Percentiles rank a stretch among this genome's conserved stretches.
phyloP scores from a whole-genome alignment of 164 flowering plant genomes.

The Dillenia suffruticosa region DNA sequence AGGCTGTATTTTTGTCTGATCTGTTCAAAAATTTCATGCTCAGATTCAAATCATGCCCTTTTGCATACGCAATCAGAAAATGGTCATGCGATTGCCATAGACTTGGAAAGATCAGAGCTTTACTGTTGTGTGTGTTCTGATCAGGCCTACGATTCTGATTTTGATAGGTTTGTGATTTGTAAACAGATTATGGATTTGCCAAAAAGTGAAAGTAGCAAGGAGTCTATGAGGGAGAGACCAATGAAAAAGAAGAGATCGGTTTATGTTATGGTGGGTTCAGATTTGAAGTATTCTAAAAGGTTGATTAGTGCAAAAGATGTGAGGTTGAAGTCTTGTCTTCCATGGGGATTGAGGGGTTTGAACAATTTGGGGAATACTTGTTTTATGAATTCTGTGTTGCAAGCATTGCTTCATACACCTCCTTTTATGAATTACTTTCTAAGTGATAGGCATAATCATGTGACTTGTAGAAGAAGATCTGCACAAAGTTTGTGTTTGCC shows the following conservation, averaged over 20 bases:
- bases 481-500: conserved; percentile 38
- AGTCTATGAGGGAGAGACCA: conserved; percentile 23
- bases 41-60: conserved; percentile 46
- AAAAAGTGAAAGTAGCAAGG: conserved; percentile 19
- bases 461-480: conserved; percentile 31
- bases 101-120: conserved; percentile 74
- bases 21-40: conserved; percentile 68
- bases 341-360: conserved; percentile 72
- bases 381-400: conserved; percentile 70
- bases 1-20: conserved; percentile 65
- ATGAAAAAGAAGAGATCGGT: conserved; percentile 42
- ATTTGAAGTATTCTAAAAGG: conserved; percentile 29
- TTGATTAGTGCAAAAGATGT: conserved; percentile 30
- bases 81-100: conserved; percentile 66
- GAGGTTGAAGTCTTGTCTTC: conserved; percentile 50
- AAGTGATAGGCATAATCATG: conserved; percentile 34
- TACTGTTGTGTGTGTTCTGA: conserved; percentile 67
- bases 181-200: conserved; percentile 42
- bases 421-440: conserved; percentile 60
- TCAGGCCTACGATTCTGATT: conserved; percentile 90
- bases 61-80: conserved; percentile 34
- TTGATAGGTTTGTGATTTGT: conserved; percentile 55
- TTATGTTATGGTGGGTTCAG: conserved; percentile 19
- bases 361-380: conserved; percentile 69
- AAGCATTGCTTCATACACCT: conserved; percentile 59